Percentiles rank a stretch among this genome's conserved stretches.
phyloP scores from a whole-genome alignment of 1,284 basidiomycete species.

The Puccinia triticina region DNA sequence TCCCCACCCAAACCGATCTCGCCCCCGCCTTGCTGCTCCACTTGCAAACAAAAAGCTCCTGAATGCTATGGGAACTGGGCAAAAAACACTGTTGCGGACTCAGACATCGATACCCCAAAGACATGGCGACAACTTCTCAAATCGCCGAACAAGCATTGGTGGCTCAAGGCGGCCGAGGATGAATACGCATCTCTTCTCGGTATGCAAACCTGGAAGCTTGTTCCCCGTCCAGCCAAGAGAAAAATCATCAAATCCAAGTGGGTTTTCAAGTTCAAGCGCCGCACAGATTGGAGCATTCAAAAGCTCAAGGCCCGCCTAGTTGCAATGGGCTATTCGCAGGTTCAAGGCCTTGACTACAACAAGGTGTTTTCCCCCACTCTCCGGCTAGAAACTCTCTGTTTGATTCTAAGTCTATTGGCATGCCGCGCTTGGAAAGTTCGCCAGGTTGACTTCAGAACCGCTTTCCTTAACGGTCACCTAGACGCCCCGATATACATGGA shows the following conservation, averaged over 20 bases:
- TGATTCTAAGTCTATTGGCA: background rate
- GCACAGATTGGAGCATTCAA: background rate
- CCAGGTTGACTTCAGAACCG: constrained; percentile 10
- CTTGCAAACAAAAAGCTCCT: background rate
- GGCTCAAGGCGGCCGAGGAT: constrained; percentile 14
- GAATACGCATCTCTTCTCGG: no score
- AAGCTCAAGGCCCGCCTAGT: background rate
- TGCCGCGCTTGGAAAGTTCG: background rate
- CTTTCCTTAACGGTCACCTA: constrained; percentile 7
- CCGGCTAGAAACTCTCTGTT: background rate
- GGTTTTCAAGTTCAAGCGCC: constrained; percentile 28
- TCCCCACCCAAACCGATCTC: background rate
- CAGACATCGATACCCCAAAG: background rate
- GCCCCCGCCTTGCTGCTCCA: background rate
- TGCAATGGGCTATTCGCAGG: background rate
- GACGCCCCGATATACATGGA: constrained; percentile 1
- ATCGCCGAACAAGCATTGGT: background rate
- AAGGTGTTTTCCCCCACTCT: background rate
- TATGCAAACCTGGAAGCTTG: no score
- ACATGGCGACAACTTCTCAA: constrained; percentile 22
- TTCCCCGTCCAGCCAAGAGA: no score
- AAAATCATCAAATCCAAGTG: background rate
- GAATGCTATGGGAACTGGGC: background rate
- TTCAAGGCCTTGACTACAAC: constrained; percentile 10
- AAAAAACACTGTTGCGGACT: background rate